phyloP scores from a whole-genome alignment of 2,329 filamentous ascomycete species.

The Chaetomiaceae sp. region DNA sequence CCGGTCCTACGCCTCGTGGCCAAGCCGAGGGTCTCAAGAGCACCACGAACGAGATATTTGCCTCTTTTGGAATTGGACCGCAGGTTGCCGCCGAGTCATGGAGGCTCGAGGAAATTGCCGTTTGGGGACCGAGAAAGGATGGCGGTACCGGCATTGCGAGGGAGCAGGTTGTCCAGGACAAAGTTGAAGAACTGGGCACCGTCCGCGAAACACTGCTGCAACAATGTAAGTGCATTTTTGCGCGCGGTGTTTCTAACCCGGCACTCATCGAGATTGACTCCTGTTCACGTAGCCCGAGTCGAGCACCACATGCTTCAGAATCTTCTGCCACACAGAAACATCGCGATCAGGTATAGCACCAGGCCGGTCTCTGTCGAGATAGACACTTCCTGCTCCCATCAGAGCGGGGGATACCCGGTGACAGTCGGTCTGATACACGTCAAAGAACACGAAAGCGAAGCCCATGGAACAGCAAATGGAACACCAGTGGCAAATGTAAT shows the following conservation, averaged over 20 bases:
- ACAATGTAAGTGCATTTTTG: conserved; percentile 9
- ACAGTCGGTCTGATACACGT: background rate
- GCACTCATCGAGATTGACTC: too few relatives aligned
- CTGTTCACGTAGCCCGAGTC: conserved; percentile 16
- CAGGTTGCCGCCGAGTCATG: conserved; percentile 16
- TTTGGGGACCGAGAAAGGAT: conserved; percentile 12
- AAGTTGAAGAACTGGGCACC: conserved; percentile 15
- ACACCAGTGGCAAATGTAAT: too few relatives aligned
- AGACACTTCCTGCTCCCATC: background rate
- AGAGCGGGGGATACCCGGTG: background rate
- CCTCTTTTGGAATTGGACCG: conserved; percentile 14
- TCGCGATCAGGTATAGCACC: conserved; percentile 11
- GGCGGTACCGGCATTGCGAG: conserved; percentile 21
- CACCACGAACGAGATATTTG: conserved; percentile 19
- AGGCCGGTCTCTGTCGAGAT: conserved; percentile 6
- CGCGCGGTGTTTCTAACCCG: too few relatives aligned
- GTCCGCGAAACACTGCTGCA: conserved; percentile 15
- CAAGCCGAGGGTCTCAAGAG: conserved; percentile 21
- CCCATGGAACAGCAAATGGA: too few relatives aligned
- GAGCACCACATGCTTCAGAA: conserved; percentile 20
- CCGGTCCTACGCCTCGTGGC: conserved; percentile 12
- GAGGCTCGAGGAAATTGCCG: conserved; percentile 19
- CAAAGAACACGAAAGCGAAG: too few relatives aligned
- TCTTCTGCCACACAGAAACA: conserved; percentile 10
- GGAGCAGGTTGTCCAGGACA: conserved; percentile 16